phyloP scores from a whole-genome alignment of 306 rosid species.

The Ceratonia siliqua region DNA sequence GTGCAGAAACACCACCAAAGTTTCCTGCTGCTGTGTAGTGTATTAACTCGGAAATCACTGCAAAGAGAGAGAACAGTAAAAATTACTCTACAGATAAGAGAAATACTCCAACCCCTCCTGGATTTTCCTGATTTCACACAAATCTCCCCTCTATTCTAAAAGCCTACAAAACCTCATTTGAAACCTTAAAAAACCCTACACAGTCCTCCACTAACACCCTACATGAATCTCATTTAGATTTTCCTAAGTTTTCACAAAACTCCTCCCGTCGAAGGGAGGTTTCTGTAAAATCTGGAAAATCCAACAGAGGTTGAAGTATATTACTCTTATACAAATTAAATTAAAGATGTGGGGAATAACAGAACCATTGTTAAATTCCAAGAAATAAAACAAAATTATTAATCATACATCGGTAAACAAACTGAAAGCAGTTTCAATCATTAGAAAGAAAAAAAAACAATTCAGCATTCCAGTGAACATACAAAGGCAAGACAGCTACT shows the following conservation, averaged over 20 bases:
- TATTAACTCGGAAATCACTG: slow-evolving; percentile 97
- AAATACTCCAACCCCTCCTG: neutral
- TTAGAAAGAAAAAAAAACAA: neutral
- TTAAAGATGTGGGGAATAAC: neutral
- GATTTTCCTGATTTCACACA: neutral
- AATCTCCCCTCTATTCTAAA: neutral
- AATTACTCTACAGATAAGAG: neutral
- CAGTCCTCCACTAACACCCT: neutral
- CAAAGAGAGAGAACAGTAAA: slow-evolving; percentile 35
- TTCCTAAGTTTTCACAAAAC: neutral
- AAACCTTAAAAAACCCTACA: neutral
- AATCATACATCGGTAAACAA: neutral
- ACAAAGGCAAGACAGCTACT: neutral
- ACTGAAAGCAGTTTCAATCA: neutral
- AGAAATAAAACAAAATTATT: neutral
- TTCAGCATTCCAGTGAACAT: neutral
- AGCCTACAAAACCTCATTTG: too few species aligned
- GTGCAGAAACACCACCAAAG: slow-evolving; percentile 70
- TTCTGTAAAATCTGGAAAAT: too few species aligned
- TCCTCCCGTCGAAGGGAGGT: neutral
- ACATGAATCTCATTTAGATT: neutral
- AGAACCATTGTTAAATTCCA: slow-evolving; percentile 16
- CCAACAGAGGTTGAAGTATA: too few species aligned
- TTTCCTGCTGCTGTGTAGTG: slow-evolving; percentile 81
- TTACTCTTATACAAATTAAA: neutral